phyloP scores from a whole-genome alignment of 441 rosid species.

The Arabidopsis lyrata region DNA sequence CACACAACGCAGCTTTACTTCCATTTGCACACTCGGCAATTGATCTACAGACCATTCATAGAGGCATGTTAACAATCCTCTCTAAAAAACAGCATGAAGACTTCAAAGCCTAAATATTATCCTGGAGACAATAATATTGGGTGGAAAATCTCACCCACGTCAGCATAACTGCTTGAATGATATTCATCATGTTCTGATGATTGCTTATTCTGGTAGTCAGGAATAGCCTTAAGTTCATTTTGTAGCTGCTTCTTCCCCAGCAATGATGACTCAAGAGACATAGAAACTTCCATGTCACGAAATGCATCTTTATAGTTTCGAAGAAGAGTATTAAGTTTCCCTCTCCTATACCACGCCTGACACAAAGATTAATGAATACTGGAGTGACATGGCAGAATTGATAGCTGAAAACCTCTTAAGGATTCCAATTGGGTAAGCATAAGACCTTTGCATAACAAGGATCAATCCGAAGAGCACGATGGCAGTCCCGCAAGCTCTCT shows the following conservation, averaged over 20 bases:
- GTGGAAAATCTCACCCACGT: conserved; percentile 47
- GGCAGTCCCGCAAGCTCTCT: conserved; percentile 80
- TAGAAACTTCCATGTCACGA: conserved; percentile 64
- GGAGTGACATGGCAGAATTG: too few species aligned
- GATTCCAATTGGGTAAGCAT: not conserved
- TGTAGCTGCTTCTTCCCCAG: conserved; percentile 83
- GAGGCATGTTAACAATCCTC: not conserved
- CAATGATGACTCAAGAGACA: conserved; percentile 57
- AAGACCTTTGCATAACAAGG: conserved; percentile 76
- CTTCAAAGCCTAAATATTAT: not conserved
- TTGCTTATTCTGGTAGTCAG: conserved; percentile 35
- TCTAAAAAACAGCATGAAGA: not conserved
- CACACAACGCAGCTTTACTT: conserved; percentile 55
- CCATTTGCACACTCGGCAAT: conserved; percentile 56
- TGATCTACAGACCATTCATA: conserved; percentile 29
- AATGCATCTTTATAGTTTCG: conserved; percentile 60
- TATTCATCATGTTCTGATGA: conserved; percentile 30
- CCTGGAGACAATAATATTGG: not conserved
- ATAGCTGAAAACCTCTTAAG: not conserved
- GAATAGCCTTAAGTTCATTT: conserved; percentile 56
- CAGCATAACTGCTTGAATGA: conserved; percentile 32
- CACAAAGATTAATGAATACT: conserved; percentile 16
- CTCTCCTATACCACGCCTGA: conserved; percentile 93
- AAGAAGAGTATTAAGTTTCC: conserved; percentile 71
- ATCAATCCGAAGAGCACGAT: conserved; percentile 73